Evolutionary conservation across 2,329 filamentous ascomycete species (phyloP).

Genomic region (Rhynchosporium graminicola): DNA sequence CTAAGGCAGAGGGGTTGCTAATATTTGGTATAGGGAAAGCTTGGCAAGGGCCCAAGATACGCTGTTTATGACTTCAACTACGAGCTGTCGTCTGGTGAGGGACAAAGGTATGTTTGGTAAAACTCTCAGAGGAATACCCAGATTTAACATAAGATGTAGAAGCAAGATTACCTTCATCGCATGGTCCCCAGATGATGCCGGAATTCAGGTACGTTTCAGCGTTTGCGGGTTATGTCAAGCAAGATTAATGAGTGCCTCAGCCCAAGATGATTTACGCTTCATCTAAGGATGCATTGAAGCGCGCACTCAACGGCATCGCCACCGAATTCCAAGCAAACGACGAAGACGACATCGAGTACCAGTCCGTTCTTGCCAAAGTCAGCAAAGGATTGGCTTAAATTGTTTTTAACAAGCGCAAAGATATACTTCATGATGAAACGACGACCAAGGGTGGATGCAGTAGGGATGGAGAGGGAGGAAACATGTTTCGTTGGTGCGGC

Average conservation of each 20-base stretch:
- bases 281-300: slow-evolving; percentile 84
- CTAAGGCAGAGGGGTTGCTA: slow-evolving; percentile 1
- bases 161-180: slow-evolving; percentile 79
- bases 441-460: slow-evolving; percentile 11
- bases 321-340: slow-evolving; percentile 84
- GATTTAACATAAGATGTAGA: slow-evolving; percentile 44
- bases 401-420: slow-evolving; percentile 6
- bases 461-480: slow-evolving; percentile 17
- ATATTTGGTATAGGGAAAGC: slow-evolving; percentile 49
- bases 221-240: not conserved
- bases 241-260: slow-evolving; percentile 46
- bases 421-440: slow-evolving; percentile 13
- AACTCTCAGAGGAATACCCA: not conserved
- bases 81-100: slow-evolving; percentile 69
- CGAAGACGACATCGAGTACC: slow-evolving; percentile 77
- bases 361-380: slow-evolving; percentile 66
- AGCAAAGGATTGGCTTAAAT: slow-evolving; percentile 59
- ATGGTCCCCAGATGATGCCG: slow-evolving; percentile 81
- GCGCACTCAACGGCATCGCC: slow-evolving; percentile 72
- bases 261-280: slow-evolving; percentile 90
- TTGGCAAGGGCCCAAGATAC: slow-evolving; percentile 73
- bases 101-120: slow-evolving; percentile 57
- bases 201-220: slow-evolving; percentile 64
- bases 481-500: slow-evolving; percentile 36
- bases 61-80: slow-evolving; percentile 87